Base-by-base conservation (phyloP, 768 basidiomycete genomes). In the Termitomyces sp. region DNA sequence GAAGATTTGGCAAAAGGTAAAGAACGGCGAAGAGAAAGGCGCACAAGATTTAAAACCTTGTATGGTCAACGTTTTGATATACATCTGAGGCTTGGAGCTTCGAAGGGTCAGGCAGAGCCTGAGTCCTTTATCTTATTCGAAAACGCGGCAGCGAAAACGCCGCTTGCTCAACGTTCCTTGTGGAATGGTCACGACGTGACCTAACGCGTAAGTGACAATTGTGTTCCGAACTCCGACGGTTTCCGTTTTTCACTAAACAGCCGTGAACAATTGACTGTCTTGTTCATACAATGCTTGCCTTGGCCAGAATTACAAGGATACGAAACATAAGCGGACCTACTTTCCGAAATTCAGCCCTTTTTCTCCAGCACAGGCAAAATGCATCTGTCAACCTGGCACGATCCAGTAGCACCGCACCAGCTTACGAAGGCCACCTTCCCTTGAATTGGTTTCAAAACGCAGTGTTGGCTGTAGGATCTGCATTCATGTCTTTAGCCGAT, bases 11-110 rank as follows among this genome's bases (percentile, higher is more conserved):
- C 29, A 37, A n/a, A 37, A 2, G 31, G 37, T 32, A 37, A 40
- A 54, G 49, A 32, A 37, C 25, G 29, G 51, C 17, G n/a, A 34
- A 11, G 3, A 46, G n/a, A 50, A 51, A 61, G n/a, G 73, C 83
- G 67, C 70, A 91, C 90, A 99, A n/a, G 95, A 97, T 76, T 99
- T 99, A 84, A 99, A 98, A 61, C 96, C 96, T 74, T 94, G 89
- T 61, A 95, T 90, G 1, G 93, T 94, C 36, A 94, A 76, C 20
- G 93, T 93, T 71, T 94, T 93, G 73, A 94, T 94, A 69, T 87
- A 88, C 90, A 92, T 92, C 34, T 36, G 9, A 38, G 9, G 17
- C 5, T 32, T 34, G 1, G 9, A 38, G 9, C 11, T 2, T 32
- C 25, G 1, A 14, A 17, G 37, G 31, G 36, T 17, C 40, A 45